Conservation (phyloP, 495 filamentous ascomycete species). For the Aspergillus haitiensis region DNA sequence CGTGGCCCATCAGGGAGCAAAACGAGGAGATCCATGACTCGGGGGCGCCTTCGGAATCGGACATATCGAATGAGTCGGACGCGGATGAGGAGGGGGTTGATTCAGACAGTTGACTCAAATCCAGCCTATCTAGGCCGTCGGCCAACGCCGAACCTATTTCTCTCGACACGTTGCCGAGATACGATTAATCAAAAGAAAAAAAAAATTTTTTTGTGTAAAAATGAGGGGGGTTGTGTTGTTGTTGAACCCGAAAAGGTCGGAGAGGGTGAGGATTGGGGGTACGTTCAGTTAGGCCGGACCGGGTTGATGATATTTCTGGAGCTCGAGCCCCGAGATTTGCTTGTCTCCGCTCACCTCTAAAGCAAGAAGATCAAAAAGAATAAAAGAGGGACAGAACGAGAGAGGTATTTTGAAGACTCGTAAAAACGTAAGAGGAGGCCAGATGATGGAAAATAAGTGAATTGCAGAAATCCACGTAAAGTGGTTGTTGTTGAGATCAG, state of each 20-base stretch:
- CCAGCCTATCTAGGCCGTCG: constrained; percentile 54
- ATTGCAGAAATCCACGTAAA: background rate
- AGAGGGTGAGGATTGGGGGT: no score
- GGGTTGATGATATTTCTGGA: background rate
- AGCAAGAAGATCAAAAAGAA: background rate
- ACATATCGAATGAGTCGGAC: constrained; percentile 55
- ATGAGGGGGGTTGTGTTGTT: no score
- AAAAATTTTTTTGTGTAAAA: no score
- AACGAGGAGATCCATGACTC: constrained; percentile 98
- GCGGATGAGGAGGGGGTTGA: constrained; percentile 50
- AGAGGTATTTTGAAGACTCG: background rate
- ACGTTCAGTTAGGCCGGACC: background rate
- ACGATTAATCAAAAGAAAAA: constrained; percentile 11
- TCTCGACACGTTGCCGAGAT: constrained; percentile 55
- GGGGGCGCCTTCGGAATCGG: constrained; percentile 75
- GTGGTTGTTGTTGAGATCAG: constrained; percentile 11
- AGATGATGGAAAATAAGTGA: background rate
- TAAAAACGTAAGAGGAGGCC: background rate
- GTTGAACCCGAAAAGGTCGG: no score
- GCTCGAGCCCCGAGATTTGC: background rate
- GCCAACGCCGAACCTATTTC: constrained; percentile 53
- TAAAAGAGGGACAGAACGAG: background rate
- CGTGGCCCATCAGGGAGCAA: constrained; percentile 91
- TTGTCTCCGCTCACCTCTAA: no score
- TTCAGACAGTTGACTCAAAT: constrained; percentile 52